Evolutionary conservation across 306 rosid genomes (phyloP), one percentile per base, ranked within the genome.

Genomic region (Lagenaria siceraria): DNA sequence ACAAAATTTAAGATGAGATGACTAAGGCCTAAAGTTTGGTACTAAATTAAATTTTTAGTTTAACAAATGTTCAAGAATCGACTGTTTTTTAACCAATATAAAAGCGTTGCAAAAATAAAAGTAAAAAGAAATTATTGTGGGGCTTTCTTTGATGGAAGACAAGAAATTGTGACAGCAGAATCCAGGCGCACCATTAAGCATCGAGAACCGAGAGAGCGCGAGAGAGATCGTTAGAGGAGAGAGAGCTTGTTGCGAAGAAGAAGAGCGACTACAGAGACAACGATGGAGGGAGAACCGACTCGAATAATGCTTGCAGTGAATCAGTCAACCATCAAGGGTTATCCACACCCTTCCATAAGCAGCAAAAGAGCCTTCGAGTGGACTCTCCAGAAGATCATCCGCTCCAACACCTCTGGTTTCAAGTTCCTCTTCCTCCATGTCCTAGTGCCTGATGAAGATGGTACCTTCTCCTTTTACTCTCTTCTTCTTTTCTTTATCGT

Each of bases 391-490:
- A 94, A 94, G 89, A 92, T 94, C 88, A 79, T 94, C 75, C 92
- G 95, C 54, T 80, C 84, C 76, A 91, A 90, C 81, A 80, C 86
- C 54, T 7, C 86, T 22, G 87, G 88, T 27, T 94, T 94, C 84
- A 84, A 85, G 78, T 88, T 95, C 29, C 89, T 90, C 71, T 89
- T 92, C 59, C 93, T 95, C 69, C 97, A 95, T 74, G 96, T 89
- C 80, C 97, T 89, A 84, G 96, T 90, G 27, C 93, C 97, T 0
- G 98, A 95, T 75, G 95, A 92, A 89, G 98, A 95, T 80, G 96
- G 97, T 90, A 25, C n/a, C 70, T 64, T 80, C 78, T 33, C 2
- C 6, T 49, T 36, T 24, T 9, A 12, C 10, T 17, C 10, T 54
- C 29, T 25, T 1, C 9, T 10, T 36, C 6, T 52, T 51, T 36